Evolutionary conservation across 1,139 yeast species (phyloP), one percentile per base, ranked within the genome.

Genomic region (Casaregolazyma suthepensis): DNA sequence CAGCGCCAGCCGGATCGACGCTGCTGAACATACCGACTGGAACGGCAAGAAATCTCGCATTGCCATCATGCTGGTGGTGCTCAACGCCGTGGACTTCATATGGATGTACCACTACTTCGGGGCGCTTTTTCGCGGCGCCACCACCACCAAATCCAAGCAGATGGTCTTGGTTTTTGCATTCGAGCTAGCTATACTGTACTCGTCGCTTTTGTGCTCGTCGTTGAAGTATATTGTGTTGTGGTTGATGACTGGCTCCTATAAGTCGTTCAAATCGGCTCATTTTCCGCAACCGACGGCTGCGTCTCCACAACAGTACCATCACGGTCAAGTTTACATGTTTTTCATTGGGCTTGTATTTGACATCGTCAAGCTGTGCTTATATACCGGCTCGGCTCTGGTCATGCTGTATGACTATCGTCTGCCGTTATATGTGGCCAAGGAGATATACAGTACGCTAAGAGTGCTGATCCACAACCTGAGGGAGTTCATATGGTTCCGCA

Each of bases 1-100:
- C 42, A 66, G 73, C 26, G 74, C 73, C 5, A 75, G 71, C 49
- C 61, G 81, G 40, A 75, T 71, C 15, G 52, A 59, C 17, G 56
- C 54, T 22, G 49, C 45, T 15, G 50, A 47, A 19, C 29, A n/a
- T 20, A 18, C 54, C 54, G 48, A 46, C 47, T 29, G 52, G 49
- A 52, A 44, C 48, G 45, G 44, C 46, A 38, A 43, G 42, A 46
- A 22, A 26, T 37, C 50, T 15, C 52, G 58, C 15, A 52, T 59
- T 26, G 53, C 55, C 38, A 31, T 58, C 7, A 55, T 59, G 3
- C 53, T 64, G 51, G 48, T 51, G 3, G 52, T 63, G 13, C 52
- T 64, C 46, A 65, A 63, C 51, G 47, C 60, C n/a, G 58, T 54
- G 15, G 66, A 63, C 52, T 49, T 62, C 18, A 44, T 58, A n/a